These are phyloP conservation scores for Dactylonectria estremocensis DNA, from an alignment of 2,329 filamentous ascomycete species.

Conservation along the genomic window DNA sequence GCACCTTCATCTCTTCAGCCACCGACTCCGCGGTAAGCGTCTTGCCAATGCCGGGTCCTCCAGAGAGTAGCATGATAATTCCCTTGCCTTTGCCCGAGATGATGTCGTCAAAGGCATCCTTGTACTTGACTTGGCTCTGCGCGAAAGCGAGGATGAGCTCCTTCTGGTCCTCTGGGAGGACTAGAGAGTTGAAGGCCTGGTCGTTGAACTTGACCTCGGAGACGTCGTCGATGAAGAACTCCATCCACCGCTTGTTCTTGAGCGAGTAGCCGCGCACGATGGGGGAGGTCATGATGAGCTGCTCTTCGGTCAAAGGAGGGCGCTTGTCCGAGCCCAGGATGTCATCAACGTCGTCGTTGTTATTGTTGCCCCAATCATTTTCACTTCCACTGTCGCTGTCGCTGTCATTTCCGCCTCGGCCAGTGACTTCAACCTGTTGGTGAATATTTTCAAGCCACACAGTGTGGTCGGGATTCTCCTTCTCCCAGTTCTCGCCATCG, in stretches of 20 bases:
- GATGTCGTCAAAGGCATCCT: slow-evolving; percentile 65
- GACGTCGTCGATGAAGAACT: slow-evolving; percentile 64
- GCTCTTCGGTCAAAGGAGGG: slow-evolving; percentile 54
- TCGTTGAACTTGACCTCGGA: slow-evolving; percentile 64
- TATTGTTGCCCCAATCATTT: slow-evolving; percentile 20
- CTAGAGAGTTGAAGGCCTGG: slow-evolving; percentile 64
- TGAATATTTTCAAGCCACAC: slow-evolving; percentile 36
- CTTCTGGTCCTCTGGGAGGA: slow-evolving; percentile 65
- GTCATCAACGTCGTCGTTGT: slow-evolving; percentile 23
- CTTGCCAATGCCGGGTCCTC: slow-evolving; percentile 66
- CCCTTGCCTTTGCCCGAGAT: slow-evolving; percentile 68
- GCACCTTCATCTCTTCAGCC: slow-evolving; percentile 64
- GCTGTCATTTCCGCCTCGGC: neutral
- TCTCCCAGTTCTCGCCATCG: slow-evolving; percentile 52
- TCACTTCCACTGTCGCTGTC: slow-evolving; percentile 19
- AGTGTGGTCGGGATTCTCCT: slow-evolving; percentile 48
- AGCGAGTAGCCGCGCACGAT: slow-evolving; percentile 65
- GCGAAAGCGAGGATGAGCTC: slow-evolving; percentile 67
- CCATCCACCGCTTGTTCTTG: slow-evolving; percentile 64
- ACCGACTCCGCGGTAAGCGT: slow-evolving; percentile 66
- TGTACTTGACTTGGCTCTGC: slow-evolving; percentile 60
- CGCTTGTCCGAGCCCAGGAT: slow-evolving; percentile 31
- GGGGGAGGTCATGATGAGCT: slow-evolving; percentile 58
- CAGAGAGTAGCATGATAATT: slow-evolving; percentile 65
- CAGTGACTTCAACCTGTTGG: neutral